Percentiles rank a stretch among this genome's conserved stretches.
These are phyloP conservation scores for Staphylotrichum tortipilum DNA, from an alignment of 495 filamentous ascomycete genomes.

Conservation along the genomic window DNA sequence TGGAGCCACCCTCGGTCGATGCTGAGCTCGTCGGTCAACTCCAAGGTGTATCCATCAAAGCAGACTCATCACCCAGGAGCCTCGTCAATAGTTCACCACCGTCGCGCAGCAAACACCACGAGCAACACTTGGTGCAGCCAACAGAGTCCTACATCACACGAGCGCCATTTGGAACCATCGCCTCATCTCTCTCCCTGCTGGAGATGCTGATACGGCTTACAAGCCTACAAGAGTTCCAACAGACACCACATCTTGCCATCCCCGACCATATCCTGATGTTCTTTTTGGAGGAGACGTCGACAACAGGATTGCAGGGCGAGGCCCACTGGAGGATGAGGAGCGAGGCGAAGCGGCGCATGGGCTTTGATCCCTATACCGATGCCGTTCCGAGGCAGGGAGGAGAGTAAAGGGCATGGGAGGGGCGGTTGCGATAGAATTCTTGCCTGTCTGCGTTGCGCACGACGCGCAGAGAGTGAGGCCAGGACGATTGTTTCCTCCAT, in stretches of 20 bases:
- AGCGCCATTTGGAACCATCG: slow-evolving; percentile 45
- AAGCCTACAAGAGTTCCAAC: slow-evolving; percentile 93
- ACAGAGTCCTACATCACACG: slow-evolving; percentile 17
- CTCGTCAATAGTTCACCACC: too few species aligned
- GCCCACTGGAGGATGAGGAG: slow-evolving; percentile 59
- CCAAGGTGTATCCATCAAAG: slow-evolving; percentile 30
- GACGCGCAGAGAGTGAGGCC: too few species aligned
- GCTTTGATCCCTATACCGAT: slow-evolving; percentile 55
- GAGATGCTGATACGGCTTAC: slow-evolving; percentile 90
- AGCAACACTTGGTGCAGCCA: not conserved
- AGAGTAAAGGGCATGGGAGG: not conserved
- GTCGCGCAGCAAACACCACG: slow-evolving; percentile 15
- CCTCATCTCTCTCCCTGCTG: slow-evolving; percentile 82
- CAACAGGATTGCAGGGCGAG: slow-evolving; percentile 63
- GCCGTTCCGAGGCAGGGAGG: slow-evolving; percentile 6
- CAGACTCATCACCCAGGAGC: slow-evolving; percentile 22
- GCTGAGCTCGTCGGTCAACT: slow-evolving; percentile 33
- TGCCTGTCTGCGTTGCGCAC: too few species aligned
- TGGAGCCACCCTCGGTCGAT: slow-evolving; percentile 23
- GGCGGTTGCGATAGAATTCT: too few species aligned
- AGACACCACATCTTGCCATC: slow-evolving; percentile 84
- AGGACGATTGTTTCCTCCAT: too few species aligned
- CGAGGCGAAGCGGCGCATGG: slow-evolving; percentile 68
- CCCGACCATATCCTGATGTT: slow-evolving; percentile 92
- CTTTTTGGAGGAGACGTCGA: slow-evolving; percentile 77